These are phyloP conservation scores for Ustilago xerochloae DNA, from an alignment of 1,284 basidiomycete genomes.

Conservation along the genomic window DNA sequence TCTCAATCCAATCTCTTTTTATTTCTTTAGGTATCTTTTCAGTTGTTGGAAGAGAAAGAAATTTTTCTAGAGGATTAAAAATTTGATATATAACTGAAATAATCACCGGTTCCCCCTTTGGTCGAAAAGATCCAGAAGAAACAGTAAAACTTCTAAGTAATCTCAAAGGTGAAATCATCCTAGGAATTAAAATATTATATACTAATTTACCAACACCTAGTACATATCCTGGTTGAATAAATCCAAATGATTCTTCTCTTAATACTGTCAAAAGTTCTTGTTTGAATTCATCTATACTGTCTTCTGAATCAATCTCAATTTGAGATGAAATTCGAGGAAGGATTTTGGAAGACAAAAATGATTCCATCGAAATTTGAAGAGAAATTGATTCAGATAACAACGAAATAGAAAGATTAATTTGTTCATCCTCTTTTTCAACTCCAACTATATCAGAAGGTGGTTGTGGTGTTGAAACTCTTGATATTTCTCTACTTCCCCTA, in stretches of 20 bases:
- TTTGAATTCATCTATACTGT: neutral
- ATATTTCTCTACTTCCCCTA: slow-evolving; percentile 14
- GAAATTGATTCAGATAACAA: slow-evolving; percentile 16
- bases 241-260: slow-evolving; percentile 23
- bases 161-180: slow-evolving; percentile 85
- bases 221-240: slow-evolving; percentile 13
- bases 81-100: slow-evolving; percentile 27
- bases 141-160: slow-evolving; percentile 86
- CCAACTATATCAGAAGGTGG: slow-evolving; percentile 8
- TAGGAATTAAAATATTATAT: slow-evolving; percentile 75
- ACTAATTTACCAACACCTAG: slow-evolving; percentile 10
- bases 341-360: slow-evolving; percentile 3
- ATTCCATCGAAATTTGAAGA: neutral
- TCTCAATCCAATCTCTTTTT: slow-evolving; percentile 18
- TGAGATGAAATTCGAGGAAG: neutral
- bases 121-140: slow-evolving; percentile 77
- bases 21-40: neutral
- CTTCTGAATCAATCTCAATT: neutral
- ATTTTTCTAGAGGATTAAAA: slow-evolving; percentile 21
- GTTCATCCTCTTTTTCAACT: slow-evolving; percentile 11
- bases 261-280: slow-evolving; percentile 12
- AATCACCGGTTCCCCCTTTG: neutral
- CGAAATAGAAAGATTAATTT: neutral
- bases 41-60: neutral
- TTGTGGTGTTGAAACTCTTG: slow-evolving; percentile 31